These are phyloP conservation scores for Physaria fendleri DNA, from an alignment of 345 rosid genomes.

Conservation along the genomic window DNA sequence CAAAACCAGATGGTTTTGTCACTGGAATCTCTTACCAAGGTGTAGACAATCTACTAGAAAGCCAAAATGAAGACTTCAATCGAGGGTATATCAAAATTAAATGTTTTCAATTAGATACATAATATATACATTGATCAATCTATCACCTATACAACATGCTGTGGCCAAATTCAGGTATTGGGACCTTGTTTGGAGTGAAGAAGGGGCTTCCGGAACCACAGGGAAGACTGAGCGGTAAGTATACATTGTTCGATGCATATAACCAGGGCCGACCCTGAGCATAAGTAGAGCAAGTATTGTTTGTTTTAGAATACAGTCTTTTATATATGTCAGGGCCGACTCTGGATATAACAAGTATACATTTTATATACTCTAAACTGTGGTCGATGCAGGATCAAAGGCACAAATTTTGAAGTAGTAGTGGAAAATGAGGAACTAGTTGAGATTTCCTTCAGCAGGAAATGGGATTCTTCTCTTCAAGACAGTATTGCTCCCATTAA, in stretches of 20 bases:
- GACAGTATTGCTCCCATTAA: slow-evolving; percentile 38
- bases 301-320: too few relatives aligned
- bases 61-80: slow-evolving; percentile 51
- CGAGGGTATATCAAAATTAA: slow-evolving; percentile 48
- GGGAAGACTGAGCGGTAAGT: slow-evolving; percentile 47
- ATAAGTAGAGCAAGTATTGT: too few relatives aligned
- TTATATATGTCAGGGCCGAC: too few relatives aligned
- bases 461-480: slow-evolving; percentile 47
- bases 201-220: slow-evolving; percentile 48
- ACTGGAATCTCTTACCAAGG: slow-evolving; percentile 55
- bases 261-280: too few relatives aligned
- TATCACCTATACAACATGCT: background rate
- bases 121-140: background rate
- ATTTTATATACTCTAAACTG: too few relatives aligned
- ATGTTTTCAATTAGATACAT: background rate
- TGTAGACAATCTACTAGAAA: slow-evolving; percentile 78
- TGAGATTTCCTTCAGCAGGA: slow-evolving; percentile 55
- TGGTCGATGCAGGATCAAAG: slow-evolving; percentile 25
- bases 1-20: slow-evolving; percentile 76
- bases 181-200: slow-evolving; percentile 68
- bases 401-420: slow-evolving; percentile 40
- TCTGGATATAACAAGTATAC: too few relatives aligned
- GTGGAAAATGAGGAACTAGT: slow-evolving; percentile 46
- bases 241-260: background rate
- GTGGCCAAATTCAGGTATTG: slow-evolving; percentile 35